Conservation (phyloP, 1,284 basidiomycete genomes). For the Cronartium quercuum region DNA sequence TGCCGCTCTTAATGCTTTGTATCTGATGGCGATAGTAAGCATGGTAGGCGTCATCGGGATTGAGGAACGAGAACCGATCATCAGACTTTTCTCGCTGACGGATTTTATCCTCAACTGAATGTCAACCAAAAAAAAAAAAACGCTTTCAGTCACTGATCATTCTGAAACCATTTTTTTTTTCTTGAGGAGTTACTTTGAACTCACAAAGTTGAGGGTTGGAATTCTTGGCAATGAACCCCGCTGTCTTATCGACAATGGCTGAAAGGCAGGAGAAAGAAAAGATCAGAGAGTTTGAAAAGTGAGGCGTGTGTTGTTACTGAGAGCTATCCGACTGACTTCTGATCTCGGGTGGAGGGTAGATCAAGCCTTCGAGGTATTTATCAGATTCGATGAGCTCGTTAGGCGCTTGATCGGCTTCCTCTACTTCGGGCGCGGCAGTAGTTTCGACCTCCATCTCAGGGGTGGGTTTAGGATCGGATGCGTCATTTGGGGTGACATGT, state of each 20-base stretch:
- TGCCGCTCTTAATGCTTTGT: conserved; percentile 65
- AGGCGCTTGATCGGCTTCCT: not conserved
- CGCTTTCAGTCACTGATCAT: not conserved
- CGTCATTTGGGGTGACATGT: no score
- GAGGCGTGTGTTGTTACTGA: not conserved
- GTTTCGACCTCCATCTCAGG: not conserved
- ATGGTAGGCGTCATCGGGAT: conserved; percentile 85
- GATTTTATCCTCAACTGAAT: conserved; percentile 77
- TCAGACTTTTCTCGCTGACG: conserved; percentile 86
- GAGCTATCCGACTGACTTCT: conserved; percentile 61
- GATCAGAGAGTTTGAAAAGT: no score
- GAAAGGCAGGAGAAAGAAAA: no score
- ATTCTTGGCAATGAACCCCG: conserved; percentile 83
- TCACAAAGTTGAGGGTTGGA: conserved; percentile 68
- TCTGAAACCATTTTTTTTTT: not conserved
- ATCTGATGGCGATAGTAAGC: conserved; percentile 88
- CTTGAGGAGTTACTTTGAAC: not conserved
- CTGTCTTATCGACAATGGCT: conserved; percentile 95
- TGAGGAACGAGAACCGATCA: conserved; percentile 94
- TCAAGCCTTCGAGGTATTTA: conserved; percentile 72
- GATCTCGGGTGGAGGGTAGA: conserved; percentile 85
- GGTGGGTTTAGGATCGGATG: not conserved
- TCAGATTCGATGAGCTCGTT: conserved; percentile 45
- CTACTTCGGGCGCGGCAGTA: no score
- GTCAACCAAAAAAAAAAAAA: not conserved